phyloP scores from a whole-genome alignment of 2,329 filamentous ascomycete genomes.

The Colletotrichum viniferum region DNA sequence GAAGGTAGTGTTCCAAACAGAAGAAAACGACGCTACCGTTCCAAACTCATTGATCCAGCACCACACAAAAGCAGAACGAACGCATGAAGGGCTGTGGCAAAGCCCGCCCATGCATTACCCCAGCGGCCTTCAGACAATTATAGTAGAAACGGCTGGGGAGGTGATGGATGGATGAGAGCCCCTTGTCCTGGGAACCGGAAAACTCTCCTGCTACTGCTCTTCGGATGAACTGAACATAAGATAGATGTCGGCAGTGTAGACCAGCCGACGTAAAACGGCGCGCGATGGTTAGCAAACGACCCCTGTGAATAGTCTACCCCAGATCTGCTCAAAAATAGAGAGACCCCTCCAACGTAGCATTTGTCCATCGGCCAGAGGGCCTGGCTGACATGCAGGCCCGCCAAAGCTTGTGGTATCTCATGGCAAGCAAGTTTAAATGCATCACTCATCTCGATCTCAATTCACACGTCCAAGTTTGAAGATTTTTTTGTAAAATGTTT shows the following conservation, averaged over 20 bases:
- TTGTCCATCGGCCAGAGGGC: background rate
- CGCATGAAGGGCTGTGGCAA: background rate
- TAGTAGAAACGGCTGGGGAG: background rate
- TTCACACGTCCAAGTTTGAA: background rate
- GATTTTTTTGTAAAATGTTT: background rate
- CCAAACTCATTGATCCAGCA: background rate
- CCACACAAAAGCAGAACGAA: background rate
- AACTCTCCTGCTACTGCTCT: background rate
- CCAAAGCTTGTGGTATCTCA: background rate
- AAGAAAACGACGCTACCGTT: background rate
- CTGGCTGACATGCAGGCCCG: background rate
- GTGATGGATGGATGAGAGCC: background rate
- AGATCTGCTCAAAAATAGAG: background rate
- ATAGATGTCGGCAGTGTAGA: background rate
- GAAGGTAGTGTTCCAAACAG: background rate
- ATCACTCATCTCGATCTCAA: background rate
- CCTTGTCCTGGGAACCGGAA: background rate
- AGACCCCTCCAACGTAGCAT: background rate
- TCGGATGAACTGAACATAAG: background rate
- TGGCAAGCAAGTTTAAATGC: background rate
- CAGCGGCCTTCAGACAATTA: background rate
- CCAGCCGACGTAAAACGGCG: background rate
- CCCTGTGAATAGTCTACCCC: background rate
- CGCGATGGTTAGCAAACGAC: background rate
- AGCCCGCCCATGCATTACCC: background rate